Base-by-base conservation (phyloP, 192 early-diverging fungal species). In the Thamnidium elegans region DNA sequence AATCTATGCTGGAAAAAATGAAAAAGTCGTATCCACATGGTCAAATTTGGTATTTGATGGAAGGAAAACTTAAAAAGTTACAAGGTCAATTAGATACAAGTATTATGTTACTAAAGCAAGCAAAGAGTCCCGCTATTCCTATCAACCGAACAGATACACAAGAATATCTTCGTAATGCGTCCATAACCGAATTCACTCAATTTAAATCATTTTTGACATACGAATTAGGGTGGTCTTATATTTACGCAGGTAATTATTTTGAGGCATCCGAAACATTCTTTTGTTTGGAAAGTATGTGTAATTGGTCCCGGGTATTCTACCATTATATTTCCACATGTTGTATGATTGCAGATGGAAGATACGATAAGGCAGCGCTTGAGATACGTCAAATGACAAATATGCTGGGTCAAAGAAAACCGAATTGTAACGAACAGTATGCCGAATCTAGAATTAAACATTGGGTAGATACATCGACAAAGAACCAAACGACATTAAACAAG, bases 181-280 rank as follows among this genome's bases (percentile, higher is more conserved):
- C 66, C n/a, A 66, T 67, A 10, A 50, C 52, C 7, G 65, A 67
- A 21, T 58, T 73, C 17, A 52, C 54, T 10, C 71, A 73, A 44
- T 58, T 73, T 23, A 43, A 58, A 26, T 60, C 52, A 10, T 42
- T 73, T 11, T 45, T 59, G 10, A 52, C 67, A n/a, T 66, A 73
- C 51, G 71, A 73, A 50, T 58, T 73, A 55, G 71, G 71, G 63
- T 73, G 71, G 71, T 6, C 68, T 53, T 55, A 75, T 63, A 30
- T 75, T 66, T 43, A 42, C 67, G 7, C 62, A 11, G 68, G 68
- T 6, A 59, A 75, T 19, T 70, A 75, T 45, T 70, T 75, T 13
- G 68, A 75, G 58, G 73, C 73, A 39, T 75, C 73, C 32, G 73
- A 75, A 55, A 70, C 73, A 0, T 75, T 75, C 36, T 75, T 75